phyloP scores from a whole-genome alignment of 75 land plant genomes.

The Chamaecyparis obtusa region DNA sequence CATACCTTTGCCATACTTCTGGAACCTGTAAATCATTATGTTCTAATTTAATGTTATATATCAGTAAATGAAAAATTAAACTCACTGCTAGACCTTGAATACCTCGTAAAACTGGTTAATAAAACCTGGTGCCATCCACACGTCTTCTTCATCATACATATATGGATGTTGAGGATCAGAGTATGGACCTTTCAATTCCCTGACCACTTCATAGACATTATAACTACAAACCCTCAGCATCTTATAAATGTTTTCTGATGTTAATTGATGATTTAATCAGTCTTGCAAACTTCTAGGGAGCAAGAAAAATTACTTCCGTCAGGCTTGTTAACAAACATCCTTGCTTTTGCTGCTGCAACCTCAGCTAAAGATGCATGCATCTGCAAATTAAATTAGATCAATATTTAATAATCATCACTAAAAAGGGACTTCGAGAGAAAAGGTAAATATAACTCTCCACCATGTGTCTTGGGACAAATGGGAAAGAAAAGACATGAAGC shows the following conservation, averaged over 20 bases:
- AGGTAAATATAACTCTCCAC: not conserved
- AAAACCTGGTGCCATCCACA: constrained; percentile 98
- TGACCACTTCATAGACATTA: constrained; percentile 56
- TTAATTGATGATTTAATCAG: constrained; percentile 2
- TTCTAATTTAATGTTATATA: not conserved
- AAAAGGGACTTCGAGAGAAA: not conserved
- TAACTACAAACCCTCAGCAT: constrained; percentile 2
- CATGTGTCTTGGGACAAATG: not conserved
- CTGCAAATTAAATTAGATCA: constrained; percentile 32
- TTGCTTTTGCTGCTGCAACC: constrained; percentile 96
- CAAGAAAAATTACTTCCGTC: constrained; percentile 82
- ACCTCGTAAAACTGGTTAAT: constrained; percentile 88
- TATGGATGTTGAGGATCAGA: constrained; percentile 94
- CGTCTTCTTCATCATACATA: constrained; percentile 91
- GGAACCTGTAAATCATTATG: constrained; percentile 60
- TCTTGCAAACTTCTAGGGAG: not conserved
- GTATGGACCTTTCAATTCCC: constrained; percentile 82
- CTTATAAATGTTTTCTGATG: not conserved
- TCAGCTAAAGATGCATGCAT: constrained; percentile 86
- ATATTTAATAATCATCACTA: not conserved
- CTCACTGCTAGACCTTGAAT: not conserved
- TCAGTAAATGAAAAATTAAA: not conserved
- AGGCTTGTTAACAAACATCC: constrained; percentile 94
- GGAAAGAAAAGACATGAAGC: not conserved
- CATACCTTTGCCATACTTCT: constrained; percentile 86